Percentiles rank a stretch among this genome's conserved stretches.
phyloP scores from a whole-genome alignment of 192 early-diverging fungal species.

The Cetraspora pellucida region DNA sequence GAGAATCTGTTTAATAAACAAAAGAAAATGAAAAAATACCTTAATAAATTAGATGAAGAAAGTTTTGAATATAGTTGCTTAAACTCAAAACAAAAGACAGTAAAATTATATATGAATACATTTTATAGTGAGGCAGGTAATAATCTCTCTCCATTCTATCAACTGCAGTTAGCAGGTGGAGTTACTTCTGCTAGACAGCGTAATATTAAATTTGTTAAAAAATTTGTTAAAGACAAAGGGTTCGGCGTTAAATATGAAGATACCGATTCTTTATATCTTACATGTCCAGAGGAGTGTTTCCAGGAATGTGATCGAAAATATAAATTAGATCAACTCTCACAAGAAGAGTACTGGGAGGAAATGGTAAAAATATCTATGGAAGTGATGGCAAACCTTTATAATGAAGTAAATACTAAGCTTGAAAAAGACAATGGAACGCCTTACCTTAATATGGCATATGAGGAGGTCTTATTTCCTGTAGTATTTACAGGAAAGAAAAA shows the following conservation, averaged over 20 bases:
- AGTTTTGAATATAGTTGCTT: neutral
- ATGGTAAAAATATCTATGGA: slow-evolving; percentile 27
- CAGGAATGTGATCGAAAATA: neutral
- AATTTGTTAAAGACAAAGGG: neutral
- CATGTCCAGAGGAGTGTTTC: neutral
- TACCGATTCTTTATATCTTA: slow-evolving; percentile 6
- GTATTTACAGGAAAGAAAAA: slow-evolving; percentile 18
- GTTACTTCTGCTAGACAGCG: slow-evolving; percentile 14
- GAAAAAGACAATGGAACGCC: neutral
- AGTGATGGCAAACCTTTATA: neutral
- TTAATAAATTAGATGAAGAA: neutral
- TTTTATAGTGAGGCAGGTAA: slow-evolving; percentile 24
- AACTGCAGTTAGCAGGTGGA: neutral
- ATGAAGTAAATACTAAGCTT: neutral
- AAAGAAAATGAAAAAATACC: neutral
- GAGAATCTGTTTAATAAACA: neutral
- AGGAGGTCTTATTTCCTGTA: slow-evolving; percentile 8
- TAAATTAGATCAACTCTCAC: neutral
- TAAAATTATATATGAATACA: slow-evolving; percentile 21
- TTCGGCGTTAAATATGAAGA: neutral
- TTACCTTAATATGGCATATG: slow-evolving; percentile 23
- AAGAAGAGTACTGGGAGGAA: slow-evolving; percentile 7
- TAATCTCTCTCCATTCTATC: neutral
- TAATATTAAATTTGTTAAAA: neutral
- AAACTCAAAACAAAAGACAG: neutral